Evolutionary conservation across 768 basidiomycete species (phyloP), one percentile per base, ranked within the genome.

Genomic region (Suillus sp.): DNA sequence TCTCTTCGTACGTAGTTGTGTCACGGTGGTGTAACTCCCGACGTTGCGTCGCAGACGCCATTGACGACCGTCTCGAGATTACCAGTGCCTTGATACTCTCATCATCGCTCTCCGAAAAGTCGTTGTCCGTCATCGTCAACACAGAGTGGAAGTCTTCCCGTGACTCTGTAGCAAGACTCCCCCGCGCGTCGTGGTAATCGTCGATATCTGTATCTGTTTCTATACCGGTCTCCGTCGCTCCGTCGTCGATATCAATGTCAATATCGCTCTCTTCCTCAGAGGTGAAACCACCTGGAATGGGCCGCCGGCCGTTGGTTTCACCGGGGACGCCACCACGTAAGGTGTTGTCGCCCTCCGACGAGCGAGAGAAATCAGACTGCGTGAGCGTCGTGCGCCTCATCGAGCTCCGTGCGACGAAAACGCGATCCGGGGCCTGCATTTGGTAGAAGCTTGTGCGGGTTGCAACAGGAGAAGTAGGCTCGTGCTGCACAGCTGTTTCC

Each of bases 141-240:
- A 90, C 79, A 7, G 90, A 92, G 71, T 93, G 86, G 84, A 92
- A 92, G 68, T 91, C 90, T 40, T 90, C 86, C 35, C 77, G 78
- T 57, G 90, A 89, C 63, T 83, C 83, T 4, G 85, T 86, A 4
- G 92, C 90, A 30, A 86, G 74, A 43, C 83, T 93, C 71, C 89
- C 87, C 51, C 87, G 79, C 2, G 94, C 86, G 65, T 96, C 94
- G 1, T 88, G 81, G 68, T 91, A 94, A 63, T 93, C 86, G 20
- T 88, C 91, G 38, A 71, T 74, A 48, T 91, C 91, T 0, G 86
- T 86, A 63, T 89, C 90, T 0, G 85, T 84, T 57, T 87, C 90
- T 1, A 83, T 82, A 48, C 87, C 90, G 0, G 88, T 89, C 76
- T 88, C 87, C 13, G 84, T 86, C 59, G 60, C 78, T 40, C 62